Evolutionary conservation across 2,329 filamentous ascomycete species (phyloP), one percentile per base, ranked within the genome.

Genomic region (Alternaria hordeiaustralica): DNA sequence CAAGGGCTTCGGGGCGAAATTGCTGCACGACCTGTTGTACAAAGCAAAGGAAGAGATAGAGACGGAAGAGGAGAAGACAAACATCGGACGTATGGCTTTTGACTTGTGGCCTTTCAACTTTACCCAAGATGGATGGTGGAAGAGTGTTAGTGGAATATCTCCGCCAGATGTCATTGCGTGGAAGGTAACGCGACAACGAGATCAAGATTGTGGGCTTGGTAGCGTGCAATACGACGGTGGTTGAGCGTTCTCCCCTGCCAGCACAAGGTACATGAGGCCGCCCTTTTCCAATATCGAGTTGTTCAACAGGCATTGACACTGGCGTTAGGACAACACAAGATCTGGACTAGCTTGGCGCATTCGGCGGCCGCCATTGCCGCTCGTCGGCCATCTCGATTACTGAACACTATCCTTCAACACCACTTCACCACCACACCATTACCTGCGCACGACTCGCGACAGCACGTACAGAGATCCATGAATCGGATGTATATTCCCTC

Each of bases 51-150:
- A 51, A 5, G 50, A 20, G 8, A 30, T 10, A 20, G 8, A 18
- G n/a, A 53, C n/a, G 3, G 63, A 64, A 6, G 36, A 49, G 18
- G 51, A 60, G 4, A 54, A 28, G 21, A n/a, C 4, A 12, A 20
- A 23, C 3, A 26, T 60, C 2, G 41, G 47, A 36, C 51, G 44
- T 11, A 44, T 45, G 13, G 55, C 50, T 5, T 45, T 56, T 18
- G n/a, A 47, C 25, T 58, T 18, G 7, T 60, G 63, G 63, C 51
- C 46, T 18, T 57, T 56, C 41, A 60, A 60, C 25, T 23, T 41
- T 3, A 53, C 47, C 10, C 6, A 25, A 11, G 25, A 46, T 15
- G 43, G 46, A 12, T 44, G 33, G 23, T 56, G 49, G 58, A 61
- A 59, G 46, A 13, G 23, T 6, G 5, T 23, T 2, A 45, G 33